phyloP scores from a whole-genome alignment of 2,329 filamentous ascomycete species.

The Reticulascus tulasneorum region DNA sequence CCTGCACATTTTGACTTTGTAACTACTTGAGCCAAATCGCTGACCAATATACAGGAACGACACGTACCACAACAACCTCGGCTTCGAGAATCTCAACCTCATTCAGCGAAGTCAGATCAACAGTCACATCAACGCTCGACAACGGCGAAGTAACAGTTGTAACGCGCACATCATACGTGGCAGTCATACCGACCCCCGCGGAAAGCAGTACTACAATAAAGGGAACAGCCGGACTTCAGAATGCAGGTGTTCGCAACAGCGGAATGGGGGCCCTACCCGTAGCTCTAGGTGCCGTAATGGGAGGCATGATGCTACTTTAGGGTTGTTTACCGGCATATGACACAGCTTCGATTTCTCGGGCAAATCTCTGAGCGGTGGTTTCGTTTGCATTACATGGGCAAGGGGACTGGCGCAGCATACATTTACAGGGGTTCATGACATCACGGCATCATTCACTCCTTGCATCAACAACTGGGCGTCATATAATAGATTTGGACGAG shows the following conservation, averaged over 20 bases:
- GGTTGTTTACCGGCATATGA: background rate
- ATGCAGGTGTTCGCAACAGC: slow-evolving; percentile 23
- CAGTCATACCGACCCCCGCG: slow-evolving; percentile 32
- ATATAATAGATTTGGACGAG: too few species aligned
- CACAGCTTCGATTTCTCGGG: background rate
- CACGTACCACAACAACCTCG: slow-evolving; percentile 20
- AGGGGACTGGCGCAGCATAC: slow-evolving; percentile 4
- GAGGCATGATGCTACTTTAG: slow-evolving; percentile 14
- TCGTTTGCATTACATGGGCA: background rate
- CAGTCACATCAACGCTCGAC: slow-evolving; percentile 41
- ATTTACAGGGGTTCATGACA: slow-evolving; percentile 12
- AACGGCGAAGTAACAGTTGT: slow-evolving; percentile 41
- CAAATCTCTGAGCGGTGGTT: slow-evolving; percentile 4
- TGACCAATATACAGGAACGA: slow-evolving; percentile 15
- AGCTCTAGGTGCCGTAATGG: slow-evolving; percentile 21
- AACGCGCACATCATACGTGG: slow-evolving; percentile 47
- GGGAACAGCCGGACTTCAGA: slow-evolving; percentile 31
- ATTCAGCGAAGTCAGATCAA: slow-evolving; percentile 31
- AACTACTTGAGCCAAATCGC: background rate
- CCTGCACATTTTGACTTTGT: background rate
- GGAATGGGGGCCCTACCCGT: slow-evolving; percentile 15
- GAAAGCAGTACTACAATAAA: slow-evolving; percentile 18
- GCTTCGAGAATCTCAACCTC: slow-evolving; percentile 26
- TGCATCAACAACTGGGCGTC: slow-evolving; percentile 10
- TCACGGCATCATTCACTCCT: slow-evolving; percentile 14